Conservation (phyloP, 75 land plant genomes). For the Picea sitchensis region DNA sequence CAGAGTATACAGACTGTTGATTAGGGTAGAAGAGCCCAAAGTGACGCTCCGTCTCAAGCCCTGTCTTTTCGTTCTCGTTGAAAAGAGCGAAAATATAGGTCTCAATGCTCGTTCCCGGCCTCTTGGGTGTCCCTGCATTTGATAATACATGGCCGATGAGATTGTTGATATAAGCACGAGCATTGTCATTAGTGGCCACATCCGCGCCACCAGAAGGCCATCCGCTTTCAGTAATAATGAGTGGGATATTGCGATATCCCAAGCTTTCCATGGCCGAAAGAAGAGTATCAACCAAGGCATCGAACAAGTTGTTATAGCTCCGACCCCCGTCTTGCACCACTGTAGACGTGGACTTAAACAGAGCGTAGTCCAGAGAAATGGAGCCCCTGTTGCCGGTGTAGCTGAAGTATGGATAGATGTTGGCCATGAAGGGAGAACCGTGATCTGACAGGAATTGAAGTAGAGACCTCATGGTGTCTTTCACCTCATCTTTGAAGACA, state of each 20-base stretch:
- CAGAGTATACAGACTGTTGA: constrained; percentile 30
- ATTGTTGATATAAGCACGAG: constrained; percentile 35
- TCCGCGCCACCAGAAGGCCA: constrained; percentile 47
- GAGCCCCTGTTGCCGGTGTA: constrained; percentile 8
- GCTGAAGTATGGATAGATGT: constrained; percentile 52
- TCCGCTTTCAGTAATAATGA: constrained; percentile 60
- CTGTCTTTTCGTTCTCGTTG: constrained; percentile 43
- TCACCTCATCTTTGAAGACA: constrained; percentile 14
- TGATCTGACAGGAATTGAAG: constrained; percentile 28
- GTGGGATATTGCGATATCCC: constrained; percentile 17
- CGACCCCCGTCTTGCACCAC: constrained; percentile 10
- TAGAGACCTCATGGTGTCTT: constrained; percentile 24
- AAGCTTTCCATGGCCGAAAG: constrained; percentile 39
- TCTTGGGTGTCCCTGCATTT: constrained; percentile 42
- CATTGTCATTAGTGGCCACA: constrained; percentile 31
- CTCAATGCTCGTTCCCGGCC: constrained; percentile 31
- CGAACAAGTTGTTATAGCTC: constrained; percentile 33
- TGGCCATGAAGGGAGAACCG: constrained; percentile 38
- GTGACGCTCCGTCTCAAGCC: constrained; percentile 28
- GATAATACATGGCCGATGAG: constrained; percentile 35
- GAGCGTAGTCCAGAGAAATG: constrained; percentile 34
- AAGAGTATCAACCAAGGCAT: constrained; percentile 43
- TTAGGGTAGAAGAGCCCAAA: constrained; percentile 49
- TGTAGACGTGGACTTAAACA: constrained; percentile 10
- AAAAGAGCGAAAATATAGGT: constrained; percentile 58